Conservation (phyloP, 129 eudicot species). For the Gnaphalium uliginosum region DNA sequence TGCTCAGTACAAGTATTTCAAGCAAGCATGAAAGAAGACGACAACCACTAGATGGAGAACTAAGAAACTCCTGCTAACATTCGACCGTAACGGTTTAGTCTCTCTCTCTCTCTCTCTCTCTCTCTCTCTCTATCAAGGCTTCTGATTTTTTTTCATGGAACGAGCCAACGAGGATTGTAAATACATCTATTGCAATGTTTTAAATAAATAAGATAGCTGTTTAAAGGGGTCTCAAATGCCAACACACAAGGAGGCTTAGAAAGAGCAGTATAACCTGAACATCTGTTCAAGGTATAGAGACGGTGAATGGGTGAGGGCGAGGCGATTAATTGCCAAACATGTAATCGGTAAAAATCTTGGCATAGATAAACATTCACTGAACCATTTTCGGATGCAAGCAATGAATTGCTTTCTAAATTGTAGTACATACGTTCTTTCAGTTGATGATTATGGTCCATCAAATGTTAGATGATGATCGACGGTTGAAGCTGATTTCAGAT, state of each 20-base stretch:
- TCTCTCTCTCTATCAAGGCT: slow-evolving; percentile 1
- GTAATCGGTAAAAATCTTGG: background rate
- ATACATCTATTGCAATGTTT: too few species aligned
- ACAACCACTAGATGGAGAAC: background rate
- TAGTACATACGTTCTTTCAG: background rate
- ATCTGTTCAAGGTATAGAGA: too few species aligned
- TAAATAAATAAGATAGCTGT: too few species aligned
- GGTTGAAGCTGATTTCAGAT: background rate
- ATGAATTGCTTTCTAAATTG: slow-evolving; percentile 7
- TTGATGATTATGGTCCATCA: background rate
- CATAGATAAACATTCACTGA: background rate
- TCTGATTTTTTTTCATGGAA: background rate
- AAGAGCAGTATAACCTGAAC: too few species aligned
- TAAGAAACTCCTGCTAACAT: background rate
- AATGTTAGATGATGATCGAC: background rate
- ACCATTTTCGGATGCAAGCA: slow-evolving; percentile 7
- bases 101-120: slow-evolving; percentile 6
- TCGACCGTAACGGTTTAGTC: background rate
- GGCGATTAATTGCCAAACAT: background rate
- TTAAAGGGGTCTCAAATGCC: too few species aligned
- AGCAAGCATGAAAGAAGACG: background rate
- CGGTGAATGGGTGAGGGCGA: too few species aligned
- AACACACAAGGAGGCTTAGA: too few species aligned
- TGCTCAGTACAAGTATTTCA: background rate
- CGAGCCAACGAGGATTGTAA: background rate